phyloP scores from a whole-genome alignment of 768 basidiomycete species.

The Lactarius sp. region DNA sequence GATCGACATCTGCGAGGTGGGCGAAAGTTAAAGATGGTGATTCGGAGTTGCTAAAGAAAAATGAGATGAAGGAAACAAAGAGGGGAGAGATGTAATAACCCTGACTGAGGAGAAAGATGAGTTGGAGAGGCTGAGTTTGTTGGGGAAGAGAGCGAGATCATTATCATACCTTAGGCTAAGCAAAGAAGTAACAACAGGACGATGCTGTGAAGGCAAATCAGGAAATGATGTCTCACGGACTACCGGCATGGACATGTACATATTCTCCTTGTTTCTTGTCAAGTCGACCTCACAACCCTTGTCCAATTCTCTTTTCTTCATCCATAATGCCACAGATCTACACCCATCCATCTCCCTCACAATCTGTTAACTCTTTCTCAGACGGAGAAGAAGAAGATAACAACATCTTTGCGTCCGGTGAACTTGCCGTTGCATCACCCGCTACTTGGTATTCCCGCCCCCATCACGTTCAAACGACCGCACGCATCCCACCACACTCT shows the following conservation, averaged over 20 bases:
- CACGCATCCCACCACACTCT: slow-evolving; percentile 37
- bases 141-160: neutral
- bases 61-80: neutral
- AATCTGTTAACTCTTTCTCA: slow-evolving; percentile 74
- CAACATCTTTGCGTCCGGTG: slow-evolving; percentile 43
- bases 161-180: neutral
- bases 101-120: neutral
- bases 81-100: neutral
- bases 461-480: slow-evolving; percentile 24
- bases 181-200: neutral
- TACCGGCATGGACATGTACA: neutral
- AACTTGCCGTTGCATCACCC: slow-evolving; percentile 41
- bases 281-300: slow-evolving; percentile 6
- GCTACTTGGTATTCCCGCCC: slow-evolving; percentile 45
- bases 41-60: neutral
- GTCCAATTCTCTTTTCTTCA: neutral
- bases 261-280: neutral
- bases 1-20: slow-evolving; percentile 35
- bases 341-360: slow-evolving; percentile 46
- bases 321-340: slow-evolving; percentile 31
- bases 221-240: slow-evolving; percentile 17
- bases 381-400: slow-evolving; percentile 65
- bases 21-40: slow-evolving; percentile 36
- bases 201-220: neutral
- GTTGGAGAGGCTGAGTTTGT: neutral